Evolutionary conservation across 495 filamentous ascomycete species (phyloP), one percentile per base, ranked within the genome.

Genomic region (Penicillium argentinense): DNA sequence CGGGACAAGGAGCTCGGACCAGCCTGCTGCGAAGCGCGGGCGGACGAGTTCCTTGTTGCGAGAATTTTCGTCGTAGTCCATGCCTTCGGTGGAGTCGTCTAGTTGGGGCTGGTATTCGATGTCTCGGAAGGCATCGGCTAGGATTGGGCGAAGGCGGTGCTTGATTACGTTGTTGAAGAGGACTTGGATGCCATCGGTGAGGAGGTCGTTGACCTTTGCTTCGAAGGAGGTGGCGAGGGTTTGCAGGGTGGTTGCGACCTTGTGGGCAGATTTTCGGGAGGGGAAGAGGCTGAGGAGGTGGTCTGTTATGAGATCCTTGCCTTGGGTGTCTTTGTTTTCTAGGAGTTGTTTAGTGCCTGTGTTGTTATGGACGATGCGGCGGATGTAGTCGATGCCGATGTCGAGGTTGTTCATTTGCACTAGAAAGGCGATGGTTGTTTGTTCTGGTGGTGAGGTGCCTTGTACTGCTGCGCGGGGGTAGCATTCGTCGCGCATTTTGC

Each of bases 391-490:
- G 47, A 86, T 84, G 11, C 88, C 84, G 17, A 95, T 74, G 64
- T 97, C 93, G 18, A 98, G 81, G 61, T 92, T 95, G 73, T 98
- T 98, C 60, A 96, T 89, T 21, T 96, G 81, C 9, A 97, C 84
- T 7, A 97, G 82, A 68, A 97, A 97, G 3, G 83, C 67, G 45
- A 96, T 76, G 37, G 92, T 82, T 42, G 84, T 86, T 45, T 89
- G 82, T 60, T 97, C 93, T 0, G 89, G 85, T 1, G 91, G 92
- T 32, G 88, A 69, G 9, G 79, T 83, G 32, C 90, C 89, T 59
- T 88, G 84, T 9, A 88, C 79, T 3, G 79, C 64, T 7, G 84
- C 73, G 53, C 86, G 85, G 0, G 91, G 91, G 65, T 96, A 97
- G 51, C 80, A 84, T 60, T 97, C 92, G 60, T 97, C 91, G 36